Conservation (phyloP, 2,329 filamentous ascomycete species). For the Botrytis fabae region DNA sequence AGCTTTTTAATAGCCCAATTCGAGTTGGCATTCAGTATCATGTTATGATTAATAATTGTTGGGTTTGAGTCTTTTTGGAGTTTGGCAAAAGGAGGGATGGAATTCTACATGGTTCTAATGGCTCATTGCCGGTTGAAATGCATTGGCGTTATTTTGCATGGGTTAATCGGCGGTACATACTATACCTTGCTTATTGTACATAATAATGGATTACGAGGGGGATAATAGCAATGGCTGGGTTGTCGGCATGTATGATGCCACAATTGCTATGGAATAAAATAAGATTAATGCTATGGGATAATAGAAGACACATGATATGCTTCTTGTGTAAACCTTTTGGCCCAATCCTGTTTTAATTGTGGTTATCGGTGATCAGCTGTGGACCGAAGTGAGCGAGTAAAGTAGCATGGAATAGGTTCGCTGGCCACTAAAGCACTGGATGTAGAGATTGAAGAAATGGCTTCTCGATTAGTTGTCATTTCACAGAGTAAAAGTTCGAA, state of each 20-base stretch:
- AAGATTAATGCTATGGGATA: constrained; percentile 9
- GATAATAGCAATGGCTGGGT: constrained; percentile 10
- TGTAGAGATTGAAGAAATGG: neutral
- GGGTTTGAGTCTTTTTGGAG: constrained; percentile 4
- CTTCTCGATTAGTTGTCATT: neutral
- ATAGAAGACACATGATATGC: constrained; percentile 5
- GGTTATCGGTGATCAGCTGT: neutral
- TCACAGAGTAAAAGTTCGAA: neutral
- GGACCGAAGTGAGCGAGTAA: too few species aligned
- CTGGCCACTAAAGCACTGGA: neutral
- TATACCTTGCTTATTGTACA: constrained; percentile 20
- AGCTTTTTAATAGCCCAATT: constrained; percentile 9
- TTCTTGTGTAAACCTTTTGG: neutral
- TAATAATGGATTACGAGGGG: constrained; percentile 19
- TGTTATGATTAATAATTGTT: constrained; percentile 20
- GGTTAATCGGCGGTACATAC: constrained; percentile 10
- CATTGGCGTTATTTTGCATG: constrained; percentile 16
- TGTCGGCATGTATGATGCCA: constrained; percentile 13
- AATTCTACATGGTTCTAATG: constrained; percentile 6
- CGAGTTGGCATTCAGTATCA: constrained; percentile 3
- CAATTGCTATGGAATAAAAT: constrained; percentile 9
- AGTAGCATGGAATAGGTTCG: neutral
- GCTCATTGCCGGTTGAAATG: constrained; percentile 12
- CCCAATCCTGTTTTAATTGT: neutral
- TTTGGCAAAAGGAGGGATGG: constrained; percentile 4